phyloP scores from a whole-genome alignment of 2,329 filamentous ascomycete genomes.

The Microsporum canis region DNA sequence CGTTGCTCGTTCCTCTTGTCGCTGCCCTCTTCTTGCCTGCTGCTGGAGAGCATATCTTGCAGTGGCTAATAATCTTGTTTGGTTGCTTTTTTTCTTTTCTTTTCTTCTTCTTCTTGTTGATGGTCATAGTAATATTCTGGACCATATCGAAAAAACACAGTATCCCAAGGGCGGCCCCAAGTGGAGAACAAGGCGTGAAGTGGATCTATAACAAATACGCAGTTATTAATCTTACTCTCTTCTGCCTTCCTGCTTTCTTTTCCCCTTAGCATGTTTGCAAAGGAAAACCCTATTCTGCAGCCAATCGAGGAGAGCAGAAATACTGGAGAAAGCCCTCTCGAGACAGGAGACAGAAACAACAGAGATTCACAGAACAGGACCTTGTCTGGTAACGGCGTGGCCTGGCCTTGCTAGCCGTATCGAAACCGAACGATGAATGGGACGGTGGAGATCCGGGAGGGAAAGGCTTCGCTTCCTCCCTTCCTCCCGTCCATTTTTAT shows the following conservation, averaged over 20 bases:
- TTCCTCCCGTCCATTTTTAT: not conserved
- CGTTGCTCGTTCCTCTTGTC: not conserved
- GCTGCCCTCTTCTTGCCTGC: not conserved
- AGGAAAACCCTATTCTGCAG: not conserved
- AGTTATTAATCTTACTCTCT: not conserved
- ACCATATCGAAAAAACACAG: not conserved
- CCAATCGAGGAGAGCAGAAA: not conserved
- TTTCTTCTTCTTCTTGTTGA: not conserved
- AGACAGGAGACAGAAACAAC: not conserved
- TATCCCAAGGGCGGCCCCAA: not conserved
- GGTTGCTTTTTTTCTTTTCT: not conserved
- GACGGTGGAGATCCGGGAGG: slow-evolving; percentile 3
- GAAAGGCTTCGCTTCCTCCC: slow-evolving; percentile 3
- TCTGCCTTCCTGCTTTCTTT: not conserved
- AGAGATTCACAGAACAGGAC: not conserved
- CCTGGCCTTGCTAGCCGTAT: not conserved
- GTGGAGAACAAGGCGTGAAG: not conserved
- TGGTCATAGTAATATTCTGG: not conserved
- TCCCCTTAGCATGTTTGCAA: not conserved
- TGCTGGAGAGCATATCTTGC: not conserved
- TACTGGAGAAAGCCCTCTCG: not conserved
- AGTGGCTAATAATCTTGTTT: slow-evolving; percentile 2
- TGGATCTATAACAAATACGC: slow-evolving; percentile 1
- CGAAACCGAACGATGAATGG: not conserved
- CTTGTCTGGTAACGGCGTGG: not conserved